Conservation (phyloP, 2,329 filamentous ascomycete genomes). For the Orbilia oligospora region DNA sequence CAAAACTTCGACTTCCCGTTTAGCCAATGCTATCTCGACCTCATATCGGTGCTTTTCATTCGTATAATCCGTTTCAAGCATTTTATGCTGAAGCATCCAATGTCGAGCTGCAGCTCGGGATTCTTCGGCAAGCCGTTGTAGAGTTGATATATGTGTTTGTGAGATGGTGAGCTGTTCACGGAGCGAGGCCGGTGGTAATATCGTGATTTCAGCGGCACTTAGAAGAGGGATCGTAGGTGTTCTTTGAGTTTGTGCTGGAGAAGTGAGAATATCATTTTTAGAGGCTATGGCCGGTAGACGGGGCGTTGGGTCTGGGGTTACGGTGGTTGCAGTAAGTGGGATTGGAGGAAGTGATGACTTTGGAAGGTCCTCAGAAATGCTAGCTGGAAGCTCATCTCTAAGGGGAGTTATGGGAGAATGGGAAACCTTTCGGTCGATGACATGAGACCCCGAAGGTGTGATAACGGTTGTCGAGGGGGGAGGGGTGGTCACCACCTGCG, state of each 20-base stretch:
- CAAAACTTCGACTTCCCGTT: slow-evolving; percentile 62
- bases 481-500: slow-evolving; percentile 50
- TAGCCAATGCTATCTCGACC: slow-evolving; percentile 63
- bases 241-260: slow-evolving; percentile 31
- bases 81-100: slow-evolving; percentile 63
- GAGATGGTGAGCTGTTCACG: slow-evolving; percentile 64
- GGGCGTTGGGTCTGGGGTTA: slow-evolving; percentile 58
- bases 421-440: slow-evolving; percentile 32
- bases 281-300: slow-evolving; percentile 34
- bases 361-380: slow-evolving; percentile 47
- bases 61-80: slow-evolving; percentile 63
- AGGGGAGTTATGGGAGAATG: slow-evolving; percentile 42
- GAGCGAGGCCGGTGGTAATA: slow-evolving; percentile 64
- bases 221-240: slow-evolving; percentile 47
- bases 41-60: slow-evolving; percentile 64
- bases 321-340: slow-evolving; percentile 48
- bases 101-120: slow-evolving; percentile 63
- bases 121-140: slow-evolving; percentile 62
- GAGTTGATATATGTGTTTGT: slow-evolving; percentile 62
- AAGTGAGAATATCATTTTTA: slow-evolving; percentile 43
- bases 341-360: slow-evolving; percentile 54
- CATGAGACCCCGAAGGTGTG: slow-evolving; percentile 34
- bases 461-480: slow-evolving; percentile 46
- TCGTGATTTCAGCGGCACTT: slow-evolving; percentile 62
- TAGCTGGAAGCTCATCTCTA: slow-evolving; percentile 39